These are phyloP conservation scores for Botryotinia narcissicola DNA, from an alignment of 2,329 filamentous ascomycete species.

Conservation along the genomic window DNA sequence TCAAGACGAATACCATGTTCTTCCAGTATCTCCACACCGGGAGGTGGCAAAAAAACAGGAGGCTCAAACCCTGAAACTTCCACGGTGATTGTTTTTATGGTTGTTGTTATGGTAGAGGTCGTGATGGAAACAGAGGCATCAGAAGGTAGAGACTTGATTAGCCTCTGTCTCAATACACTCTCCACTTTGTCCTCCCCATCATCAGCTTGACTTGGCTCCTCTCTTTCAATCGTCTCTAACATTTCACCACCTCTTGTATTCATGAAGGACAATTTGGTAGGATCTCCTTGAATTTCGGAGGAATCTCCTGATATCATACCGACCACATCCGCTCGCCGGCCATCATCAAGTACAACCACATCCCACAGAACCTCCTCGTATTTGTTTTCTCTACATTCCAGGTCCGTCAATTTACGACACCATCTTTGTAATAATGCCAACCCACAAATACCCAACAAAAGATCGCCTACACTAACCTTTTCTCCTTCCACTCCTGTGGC, in stretches of 20 bases:
- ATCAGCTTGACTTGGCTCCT: conserved; percentile 41
- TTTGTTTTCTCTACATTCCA: conserved; percentile 47
- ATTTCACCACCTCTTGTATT: conserved; percentile 35
- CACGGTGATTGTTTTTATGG: conserved; percentile 62
- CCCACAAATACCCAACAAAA: conserved; percentile 59
- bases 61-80: conserved; percentile 55
- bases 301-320: conserved; percentile 34
- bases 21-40: conserved; percentile 59
- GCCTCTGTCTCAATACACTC: conserved; percentile 51
- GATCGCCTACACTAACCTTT: conserved; percentile 57
- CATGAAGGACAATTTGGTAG: conserved; percentile 34
- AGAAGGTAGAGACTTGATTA: conserved; percentile 52
- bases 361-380: conserved; percentile 64
- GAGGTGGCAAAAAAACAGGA: conserved; percentile 52
- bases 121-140: conserved; percentile 60
- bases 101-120: conserved; percentile 56
- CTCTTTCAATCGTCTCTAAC: conserved; percentile 41
- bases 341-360: conserved; percentile 60
- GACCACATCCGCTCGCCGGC: conserved; percentile 55
- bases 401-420: conserved; percentile 51
- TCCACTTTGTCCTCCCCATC: conserved; percentile 44
- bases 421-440: conserved; percentile 60
- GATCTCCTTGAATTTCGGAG: conserved; percentile 39
- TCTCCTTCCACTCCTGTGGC: conserved; percentile 59
- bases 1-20: conserved; percentile 40